Percentiles rank a stretch among this genome's conserved stretches.
These are phyloP conservation scores for Colletotrichum simmondsii DNA, from an alignment of 2,329 filamentous ascomycete genomes.

Conservation along the genomic window DNA sequence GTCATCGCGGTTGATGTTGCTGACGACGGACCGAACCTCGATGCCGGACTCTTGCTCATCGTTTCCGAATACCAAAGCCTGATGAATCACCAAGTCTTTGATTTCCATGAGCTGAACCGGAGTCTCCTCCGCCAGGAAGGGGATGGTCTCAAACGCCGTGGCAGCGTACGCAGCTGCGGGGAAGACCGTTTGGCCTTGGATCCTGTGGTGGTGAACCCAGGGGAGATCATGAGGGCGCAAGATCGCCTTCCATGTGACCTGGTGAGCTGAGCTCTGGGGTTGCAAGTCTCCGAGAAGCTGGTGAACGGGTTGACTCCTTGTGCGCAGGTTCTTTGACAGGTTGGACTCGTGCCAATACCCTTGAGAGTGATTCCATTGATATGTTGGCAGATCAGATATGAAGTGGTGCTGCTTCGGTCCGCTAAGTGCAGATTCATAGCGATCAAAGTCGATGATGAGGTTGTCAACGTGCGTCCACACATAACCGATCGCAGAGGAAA, in stretches of 20 bases:
- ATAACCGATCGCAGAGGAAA: background rate
- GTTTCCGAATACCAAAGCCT: constrained; percentile 3
- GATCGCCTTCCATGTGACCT: constrained; percentile 7
- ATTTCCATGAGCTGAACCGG: background rate
- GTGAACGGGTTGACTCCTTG: constrained; percentile 41
- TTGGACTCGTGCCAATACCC: constrained; percentile 45
- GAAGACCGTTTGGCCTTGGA: constrained; percentile 51
- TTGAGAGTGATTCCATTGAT: constrained; percentile 48
- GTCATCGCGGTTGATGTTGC: background rate
- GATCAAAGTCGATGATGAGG: background rate
- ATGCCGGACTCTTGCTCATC: background rate
- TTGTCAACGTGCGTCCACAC: constrained; percentile 3
- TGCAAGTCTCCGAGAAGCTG: constrained; percentile 42
- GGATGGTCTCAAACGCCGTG: constrained; percentile 43
- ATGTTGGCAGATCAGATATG: constrained; percentile 45
- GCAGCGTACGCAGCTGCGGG: constrained; percentile 55
- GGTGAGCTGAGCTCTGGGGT: background rate
- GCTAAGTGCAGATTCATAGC: background rate
- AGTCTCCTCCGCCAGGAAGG: background rate
- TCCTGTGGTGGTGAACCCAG: constrained; percentile 51
- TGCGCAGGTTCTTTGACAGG: constrained; percentile 37
- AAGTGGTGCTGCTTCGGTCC: background rate
- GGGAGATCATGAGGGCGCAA: constrained; percentile 13
- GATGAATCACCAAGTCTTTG: background rate
- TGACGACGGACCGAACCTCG: background rate